Conservation (phyloP, 1,284 basidiomycete species). For the Ustilago nuda region DNA sequence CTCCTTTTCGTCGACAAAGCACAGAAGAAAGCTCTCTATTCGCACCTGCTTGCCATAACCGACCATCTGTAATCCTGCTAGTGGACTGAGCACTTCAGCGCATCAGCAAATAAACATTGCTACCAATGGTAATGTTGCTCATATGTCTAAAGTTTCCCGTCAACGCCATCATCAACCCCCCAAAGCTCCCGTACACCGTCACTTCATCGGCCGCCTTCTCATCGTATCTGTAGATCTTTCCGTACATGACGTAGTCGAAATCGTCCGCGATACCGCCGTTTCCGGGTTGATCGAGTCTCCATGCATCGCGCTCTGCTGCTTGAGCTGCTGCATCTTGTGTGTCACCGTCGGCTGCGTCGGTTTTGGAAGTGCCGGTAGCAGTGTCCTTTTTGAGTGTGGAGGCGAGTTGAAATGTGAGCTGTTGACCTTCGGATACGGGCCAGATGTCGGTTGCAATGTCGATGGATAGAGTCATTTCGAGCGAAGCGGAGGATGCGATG, state of each 20-base stretch:
- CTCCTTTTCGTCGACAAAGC: no score
- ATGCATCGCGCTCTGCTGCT: constrained; percentile 75
- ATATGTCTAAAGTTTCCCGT: constrained; percentile 93
- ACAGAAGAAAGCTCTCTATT: no score
- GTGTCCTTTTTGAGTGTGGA: constrained; percentile 74
- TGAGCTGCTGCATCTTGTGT: constrained; percentile 46
- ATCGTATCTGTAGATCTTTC: constrained; percentile 98
- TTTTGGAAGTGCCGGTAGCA: constrained; percentile 53
- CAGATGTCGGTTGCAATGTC: constrained; percentile 72
- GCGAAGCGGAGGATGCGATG: constrained; percentile 69
- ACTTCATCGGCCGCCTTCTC: constrained; percentile 84
- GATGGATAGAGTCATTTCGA: constrained; percentile 85
- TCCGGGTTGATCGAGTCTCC: constrained; percentile 89
- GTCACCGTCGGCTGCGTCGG: constrained; percentile 56
- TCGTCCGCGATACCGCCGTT: constrained; percentile 90
- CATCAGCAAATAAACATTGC: constrained; percentile 90
- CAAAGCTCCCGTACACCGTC: constrained; percentile 94
- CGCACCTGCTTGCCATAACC: no score
- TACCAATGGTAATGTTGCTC: constrained; percentile 89
- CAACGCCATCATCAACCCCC: constrained; percentile 94
- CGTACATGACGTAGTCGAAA: constrained; percentile 99
- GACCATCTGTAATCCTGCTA: not conserved
- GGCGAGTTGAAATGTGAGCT: constrained; percentile 87
- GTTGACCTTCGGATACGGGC: constrained; percentile 74
- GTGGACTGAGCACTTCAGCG: constrained; percentile 69